Conservation (phyloP, 2,329 filamentous ascomycete genomes). For the Dendrostoma leiphaemia region DNA sequence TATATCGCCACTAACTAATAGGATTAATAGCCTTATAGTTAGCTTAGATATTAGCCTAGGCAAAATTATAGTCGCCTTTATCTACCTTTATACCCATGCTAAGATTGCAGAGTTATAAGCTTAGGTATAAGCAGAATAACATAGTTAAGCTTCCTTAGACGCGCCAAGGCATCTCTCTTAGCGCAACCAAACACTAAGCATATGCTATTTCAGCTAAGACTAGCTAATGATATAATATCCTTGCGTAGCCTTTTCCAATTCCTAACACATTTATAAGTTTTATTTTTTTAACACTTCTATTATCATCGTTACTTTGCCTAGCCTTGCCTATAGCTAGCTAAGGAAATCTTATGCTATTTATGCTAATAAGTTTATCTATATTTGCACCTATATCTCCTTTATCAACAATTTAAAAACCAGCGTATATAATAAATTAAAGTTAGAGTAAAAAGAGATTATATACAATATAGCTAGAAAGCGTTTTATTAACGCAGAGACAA, state of each 20-base stretch:
- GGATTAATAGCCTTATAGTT: neutral
- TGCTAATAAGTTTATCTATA: no score
- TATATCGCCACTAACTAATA: neutral
- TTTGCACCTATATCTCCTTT: no score
- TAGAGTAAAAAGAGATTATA: no score
- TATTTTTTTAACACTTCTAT: neutral
- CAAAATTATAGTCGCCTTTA: neutral
- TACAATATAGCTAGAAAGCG: no score
- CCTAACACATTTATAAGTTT: neutral
- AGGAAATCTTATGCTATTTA: neutral
- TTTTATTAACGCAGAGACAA: no score
- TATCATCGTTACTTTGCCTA: neutral
- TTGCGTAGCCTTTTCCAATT: neutral
- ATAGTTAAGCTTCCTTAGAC: neutral
- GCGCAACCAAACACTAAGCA: neutral
- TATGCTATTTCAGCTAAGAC: neutral
- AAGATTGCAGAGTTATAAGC: neutral
- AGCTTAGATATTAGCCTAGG: neutral
- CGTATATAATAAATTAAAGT: no score
- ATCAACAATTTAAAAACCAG: no score
- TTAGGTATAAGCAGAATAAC: no score
- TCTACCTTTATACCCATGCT: neutral
- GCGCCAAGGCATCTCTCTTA: neutral
- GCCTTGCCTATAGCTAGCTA: neutral
- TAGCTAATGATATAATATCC: neutral